Conservation (phyloP, 345 rosid genomes). For the Mangifera indica region DNA sequence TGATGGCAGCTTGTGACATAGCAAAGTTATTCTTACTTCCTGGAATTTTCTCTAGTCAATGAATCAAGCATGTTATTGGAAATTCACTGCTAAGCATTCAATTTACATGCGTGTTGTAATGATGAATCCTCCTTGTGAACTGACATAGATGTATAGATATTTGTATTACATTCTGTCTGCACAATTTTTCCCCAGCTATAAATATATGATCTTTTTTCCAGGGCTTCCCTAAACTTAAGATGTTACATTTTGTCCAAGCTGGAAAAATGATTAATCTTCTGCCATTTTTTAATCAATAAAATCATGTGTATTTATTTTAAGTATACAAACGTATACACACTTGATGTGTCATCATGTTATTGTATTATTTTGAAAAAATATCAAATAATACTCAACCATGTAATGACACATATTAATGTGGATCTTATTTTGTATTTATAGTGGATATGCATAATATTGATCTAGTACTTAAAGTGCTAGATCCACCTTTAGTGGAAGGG, state of each 20-base stretch:
- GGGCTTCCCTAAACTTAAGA: neutral
- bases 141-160: neutral
- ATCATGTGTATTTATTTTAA: no score
- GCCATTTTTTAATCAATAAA: neutral
- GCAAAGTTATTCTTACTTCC: neutral
- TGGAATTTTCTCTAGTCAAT: neutral
- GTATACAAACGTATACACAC: no score
- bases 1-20: neutral
- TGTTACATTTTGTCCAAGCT: neutral
- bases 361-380: no score
- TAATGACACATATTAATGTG: no score
- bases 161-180: neutral
- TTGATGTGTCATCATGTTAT: no score
- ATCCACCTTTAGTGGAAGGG: no score
- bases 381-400: no score
- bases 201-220: neutral
- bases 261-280: neutral
- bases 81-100: neutral
- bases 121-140: neutral
- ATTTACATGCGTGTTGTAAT: neutral
- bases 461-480: no score
- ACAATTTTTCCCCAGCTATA: neutral
- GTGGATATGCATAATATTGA: no score
- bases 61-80: neutral
- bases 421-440: no score